Evolutionary conservation across 2,329 filamentous ascomycete genomes (phyloP).

Genomic region (Hypoxylon sp.): DNA sequence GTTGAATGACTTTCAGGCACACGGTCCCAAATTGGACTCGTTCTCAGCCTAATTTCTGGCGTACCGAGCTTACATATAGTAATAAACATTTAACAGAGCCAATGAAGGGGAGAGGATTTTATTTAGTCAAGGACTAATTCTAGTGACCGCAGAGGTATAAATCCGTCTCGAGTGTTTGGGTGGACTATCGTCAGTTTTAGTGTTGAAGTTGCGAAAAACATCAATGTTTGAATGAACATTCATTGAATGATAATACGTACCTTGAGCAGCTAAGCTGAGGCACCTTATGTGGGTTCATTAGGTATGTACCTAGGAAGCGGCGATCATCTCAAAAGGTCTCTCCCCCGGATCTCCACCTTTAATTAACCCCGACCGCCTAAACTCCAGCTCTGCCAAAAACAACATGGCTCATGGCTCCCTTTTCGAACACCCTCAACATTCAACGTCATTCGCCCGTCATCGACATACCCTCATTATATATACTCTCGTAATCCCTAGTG

Average conservation of each 20-base stretch:
- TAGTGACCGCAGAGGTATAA: background rate
- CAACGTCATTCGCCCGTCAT: background rate
- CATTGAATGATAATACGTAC: background rate
- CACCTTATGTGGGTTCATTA: too few relatives aligned
- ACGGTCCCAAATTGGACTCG: background rate
- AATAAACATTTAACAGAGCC: background rate
- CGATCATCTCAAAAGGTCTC: background rate
- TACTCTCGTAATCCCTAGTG: background rate
- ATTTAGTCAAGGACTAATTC: background rate
- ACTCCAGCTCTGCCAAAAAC: constrained; percentile 1
- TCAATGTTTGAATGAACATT: background rate
- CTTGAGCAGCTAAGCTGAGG: background rate
- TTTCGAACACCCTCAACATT: background rate
- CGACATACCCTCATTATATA: background rate
- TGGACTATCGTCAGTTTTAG: background rate
- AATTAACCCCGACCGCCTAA: constrained; percentile 7
- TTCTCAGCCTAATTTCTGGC: constrained; percentile 7
- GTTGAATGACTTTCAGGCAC: constrained; percentile 10
- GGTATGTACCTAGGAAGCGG: constrained; percentile 13
- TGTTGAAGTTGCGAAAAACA: background rate
- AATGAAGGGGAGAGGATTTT: constrained; percentile 1
- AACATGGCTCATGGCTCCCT: background rate
- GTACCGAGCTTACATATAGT: constrained; percentile 1
- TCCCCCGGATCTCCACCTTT: constrained; percentile 10
- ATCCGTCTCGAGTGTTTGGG: background rate